phyloP scores from a whole-genome alignment of 202 grass and related monocot genomes.

The Panicum virgatum region DNA sequence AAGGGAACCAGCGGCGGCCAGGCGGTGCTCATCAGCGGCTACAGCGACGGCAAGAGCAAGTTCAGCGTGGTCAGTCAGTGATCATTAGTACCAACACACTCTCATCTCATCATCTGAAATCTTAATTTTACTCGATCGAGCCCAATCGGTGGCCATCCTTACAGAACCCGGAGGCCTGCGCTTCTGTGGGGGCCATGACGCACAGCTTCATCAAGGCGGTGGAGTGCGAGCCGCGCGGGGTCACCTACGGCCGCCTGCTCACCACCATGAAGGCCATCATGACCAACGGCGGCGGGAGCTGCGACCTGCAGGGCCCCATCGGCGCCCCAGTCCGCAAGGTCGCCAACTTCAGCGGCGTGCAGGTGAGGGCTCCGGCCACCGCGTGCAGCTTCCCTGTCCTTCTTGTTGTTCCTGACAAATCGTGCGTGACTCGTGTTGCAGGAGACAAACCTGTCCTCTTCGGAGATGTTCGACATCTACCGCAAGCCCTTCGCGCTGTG shows the following conservation, averaged over 20 bases:
- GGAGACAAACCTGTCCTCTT: constrained; percentile 35
- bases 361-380: constrained; percentile 37
- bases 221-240: constrained; percentile 51
- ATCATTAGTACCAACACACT: neutral
- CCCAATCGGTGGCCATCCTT: too few species aligned
- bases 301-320: constrained; percentile 47
- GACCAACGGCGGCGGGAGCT: constrained; percentile 22
- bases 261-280: constrained; percentile 61
- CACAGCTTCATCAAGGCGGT: constrained; percentile 78
- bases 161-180: constrained; percentile 23
- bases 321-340: constrained; percentile 53
- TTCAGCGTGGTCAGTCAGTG: constrained; percentile 56
- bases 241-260: constrained; percentile 79
- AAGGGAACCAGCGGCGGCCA: constrained; percentile 69
- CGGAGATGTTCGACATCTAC: constrained; percentile 39
- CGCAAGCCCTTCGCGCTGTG: constrained; percentile 29
- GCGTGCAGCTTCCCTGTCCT: neutral
- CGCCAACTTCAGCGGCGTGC: constrained; percentile 52
- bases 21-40: constrained; percentile 76
- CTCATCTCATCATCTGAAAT: neutral
- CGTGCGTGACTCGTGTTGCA: neutral
- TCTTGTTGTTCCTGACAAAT: neutral
- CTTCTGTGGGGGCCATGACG: constrained; percentile 78
- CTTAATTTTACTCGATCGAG: neutral
- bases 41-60: constrained; percentile 60